phyloP scores from a whole-genome alignment of 495 filamentous ascomycete species.

The Aspergillus biplanus region DNA sequence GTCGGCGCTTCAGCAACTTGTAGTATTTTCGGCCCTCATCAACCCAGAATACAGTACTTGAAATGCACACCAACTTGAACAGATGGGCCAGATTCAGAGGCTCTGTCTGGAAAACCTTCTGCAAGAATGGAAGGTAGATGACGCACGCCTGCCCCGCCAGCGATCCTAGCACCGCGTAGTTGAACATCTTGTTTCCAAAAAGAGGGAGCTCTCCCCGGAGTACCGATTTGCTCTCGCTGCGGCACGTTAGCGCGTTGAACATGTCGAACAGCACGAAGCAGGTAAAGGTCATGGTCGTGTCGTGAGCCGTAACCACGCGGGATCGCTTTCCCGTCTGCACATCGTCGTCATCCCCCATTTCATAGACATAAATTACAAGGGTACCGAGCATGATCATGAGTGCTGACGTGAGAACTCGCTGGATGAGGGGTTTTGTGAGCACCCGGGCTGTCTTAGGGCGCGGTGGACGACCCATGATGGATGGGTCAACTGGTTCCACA shows the following conservation, averaged over 20 bases:
- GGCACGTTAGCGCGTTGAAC: slow-evolving; percentile 95
- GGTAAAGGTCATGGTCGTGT: slow-evolving; percentile 99
- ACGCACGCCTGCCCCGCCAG: slow-evolving; percentile 85
- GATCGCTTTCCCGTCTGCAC: slow-evolving; percentile 44
- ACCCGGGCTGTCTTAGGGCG: slow-evolving; percentile 83
- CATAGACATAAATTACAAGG: slow-evolving; percentile 84
- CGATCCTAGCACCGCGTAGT: slow-evolving; percentile 85
- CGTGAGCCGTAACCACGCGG: slow-evolving; percentile 79
- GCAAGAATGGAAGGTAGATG: slow-evolving; percentile 90
- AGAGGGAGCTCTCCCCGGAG: slow-evolving; percentile 82
- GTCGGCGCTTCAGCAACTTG: slow-evolving; percentile 35
- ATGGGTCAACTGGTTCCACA: slow-evolving; percentile 92
- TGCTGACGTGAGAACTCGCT: slow-evolving; percentile 85
- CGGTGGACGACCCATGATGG: slow-evolving; percentile 90
- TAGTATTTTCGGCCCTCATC: slow-evolving; percentile 87
- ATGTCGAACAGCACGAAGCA: slow-evolving; percentile 99
- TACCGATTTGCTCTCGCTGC: slow-evolving; percentile 87
- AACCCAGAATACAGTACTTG: slow-evolving; percentile 90
- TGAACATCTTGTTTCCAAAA: slow-evolving; percentile 90
- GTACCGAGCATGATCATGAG: slow-evolving; percentile 89
- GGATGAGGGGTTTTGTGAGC: slow-evolving; percentile 78
- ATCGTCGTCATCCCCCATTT: slow-evolving; percentile 72
- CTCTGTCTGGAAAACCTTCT: slow-evolving; percentile 95
- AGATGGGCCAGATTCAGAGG: slow-evolving; percentile 75
- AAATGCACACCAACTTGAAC: slow-evolving; percentile 67